A percentile compares a stretch with the other conserved stretches of the same genome.
Conservation (phyloP, 257 asterid genomes). For the Osmanthus fragrans region DNA sequence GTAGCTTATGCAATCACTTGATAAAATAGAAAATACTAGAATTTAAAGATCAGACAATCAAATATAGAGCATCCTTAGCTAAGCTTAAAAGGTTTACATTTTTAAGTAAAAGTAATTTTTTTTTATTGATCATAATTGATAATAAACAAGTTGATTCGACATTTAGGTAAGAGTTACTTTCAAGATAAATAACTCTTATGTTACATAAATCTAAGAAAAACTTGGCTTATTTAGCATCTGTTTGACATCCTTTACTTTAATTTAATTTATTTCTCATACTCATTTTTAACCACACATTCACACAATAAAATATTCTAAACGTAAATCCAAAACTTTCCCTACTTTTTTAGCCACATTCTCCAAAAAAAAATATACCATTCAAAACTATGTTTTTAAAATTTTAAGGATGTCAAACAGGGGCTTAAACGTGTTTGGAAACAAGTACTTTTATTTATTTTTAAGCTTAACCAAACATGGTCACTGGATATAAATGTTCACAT, state of each 20-base stretch:
- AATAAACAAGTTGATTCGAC: neutral
- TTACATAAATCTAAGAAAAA: neutral
- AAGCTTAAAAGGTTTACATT: neutral
- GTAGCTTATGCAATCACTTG: neutral
- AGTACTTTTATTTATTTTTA: neutral
- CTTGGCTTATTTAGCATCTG: neutral
- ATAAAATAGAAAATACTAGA: neutral
- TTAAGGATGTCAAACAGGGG: no score
- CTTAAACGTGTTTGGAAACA: neutral
- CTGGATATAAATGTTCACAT: conserved; percentile 16
- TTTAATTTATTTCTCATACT: no score
- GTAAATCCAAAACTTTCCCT: no score
- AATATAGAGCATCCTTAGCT: neutral
- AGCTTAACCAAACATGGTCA: neutral
- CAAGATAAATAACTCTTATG: neutral
- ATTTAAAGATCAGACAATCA: neutral
- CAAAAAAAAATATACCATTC: no score
- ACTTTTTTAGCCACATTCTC: no score
- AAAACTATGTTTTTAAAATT: no score
- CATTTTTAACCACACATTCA: no score
- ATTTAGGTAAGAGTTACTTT: neutral
- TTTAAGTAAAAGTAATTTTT: neutral
- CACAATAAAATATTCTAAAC: no score
- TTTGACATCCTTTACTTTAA: no score
- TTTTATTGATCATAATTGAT: neutral